These are phyloP conservation scores for Hydrangea macrophylla DNA, from an alignment of 148 eudicot species.

Conservation along the genomic window DNA sequence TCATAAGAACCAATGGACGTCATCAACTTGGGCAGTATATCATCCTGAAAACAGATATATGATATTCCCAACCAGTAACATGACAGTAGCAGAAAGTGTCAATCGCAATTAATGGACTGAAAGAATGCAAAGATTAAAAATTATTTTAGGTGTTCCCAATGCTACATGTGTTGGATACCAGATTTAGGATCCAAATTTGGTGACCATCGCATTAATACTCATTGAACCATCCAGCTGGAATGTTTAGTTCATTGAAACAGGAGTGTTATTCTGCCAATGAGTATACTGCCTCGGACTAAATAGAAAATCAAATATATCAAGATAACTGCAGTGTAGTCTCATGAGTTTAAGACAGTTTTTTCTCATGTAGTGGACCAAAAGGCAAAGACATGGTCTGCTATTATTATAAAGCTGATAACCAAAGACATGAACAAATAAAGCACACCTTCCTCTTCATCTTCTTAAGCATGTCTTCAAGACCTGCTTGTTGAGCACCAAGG, in stretches of 20 bases:
- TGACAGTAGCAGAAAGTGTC: not conserved
- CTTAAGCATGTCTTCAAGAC: constrained; percentile 98
- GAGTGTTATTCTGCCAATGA: not conserved
- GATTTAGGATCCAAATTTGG: too few species aligned
- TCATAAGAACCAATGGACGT: constrained; percentile 87
- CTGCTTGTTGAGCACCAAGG: constrained; percentile 91
- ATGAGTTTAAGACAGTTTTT: not conserved
- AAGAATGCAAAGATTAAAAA: constrained; percentile 7
- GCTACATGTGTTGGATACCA: too few species aligned
- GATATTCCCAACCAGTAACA: constrained; percentile 12
- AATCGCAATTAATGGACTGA: not conserved
- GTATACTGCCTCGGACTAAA: not conserved
- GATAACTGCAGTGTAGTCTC: not conserved
- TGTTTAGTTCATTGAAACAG: not conserved
- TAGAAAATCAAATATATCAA: not conserved
- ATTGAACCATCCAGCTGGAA: not conserved
- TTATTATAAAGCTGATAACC: not conserved
- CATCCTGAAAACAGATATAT: constrained; percentile 58
- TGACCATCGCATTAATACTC: not conserved
- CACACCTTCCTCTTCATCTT: constrained; percentile 94
- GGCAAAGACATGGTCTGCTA: too few species aligned
- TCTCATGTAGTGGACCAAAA: not conserved
- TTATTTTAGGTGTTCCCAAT: too few species aligned
- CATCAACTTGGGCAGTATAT: constrained; percentile 95
- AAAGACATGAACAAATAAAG: not conserved